Conservation (phyloP, 257 asterid genomes). For the Perilla frutescens region DNA sequence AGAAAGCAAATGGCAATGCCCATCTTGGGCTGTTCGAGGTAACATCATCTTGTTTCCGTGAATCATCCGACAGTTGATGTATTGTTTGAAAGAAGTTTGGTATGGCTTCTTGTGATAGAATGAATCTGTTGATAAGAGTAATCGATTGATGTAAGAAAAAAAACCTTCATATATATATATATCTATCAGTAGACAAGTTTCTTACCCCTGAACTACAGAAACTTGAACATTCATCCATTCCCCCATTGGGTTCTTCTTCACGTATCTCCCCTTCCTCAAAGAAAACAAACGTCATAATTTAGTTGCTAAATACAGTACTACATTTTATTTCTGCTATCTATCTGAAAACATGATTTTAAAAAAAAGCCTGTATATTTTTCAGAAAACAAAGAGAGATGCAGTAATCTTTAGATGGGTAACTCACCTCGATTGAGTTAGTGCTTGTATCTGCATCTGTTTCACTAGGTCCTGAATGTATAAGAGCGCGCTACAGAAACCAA, state of each 20-base stretch:
- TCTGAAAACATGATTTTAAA: no score
- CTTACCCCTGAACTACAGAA: slow-evolving; percentile 30
- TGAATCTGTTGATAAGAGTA: slow-evolving; percentile 25
- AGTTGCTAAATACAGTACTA: no score
- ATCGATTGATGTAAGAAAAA: background rate
- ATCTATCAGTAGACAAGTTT: background rate
- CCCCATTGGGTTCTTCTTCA: slow-evolving; percentile 21
- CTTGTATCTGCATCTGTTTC: slow-evolving; percentile 8
- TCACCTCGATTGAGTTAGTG: slow-evolving; percentile 32
- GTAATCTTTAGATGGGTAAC: background rate
- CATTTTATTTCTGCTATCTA: no score
- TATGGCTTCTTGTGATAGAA: no score
- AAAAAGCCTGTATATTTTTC: no score
- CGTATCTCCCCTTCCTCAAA: slow-evolving; percentile 17
- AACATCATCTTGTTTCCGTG: slow-evolving; percentile 24
- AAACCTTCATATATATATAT: background rate
- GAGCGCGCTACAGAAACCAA: slow-evolving; percentile 17
- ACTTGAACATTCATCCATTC: background rate
- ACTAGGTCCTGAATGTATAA: slow-evolving; percentile 3
- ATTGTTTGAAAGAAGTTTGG: slow-evolving; percentile 15
- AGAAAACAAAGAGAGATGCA: background rate
- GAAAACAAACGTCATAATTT: background rate
- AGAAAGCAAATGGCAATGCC: slow-evolving; percentile 15
- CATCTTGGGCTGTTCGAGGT: slow-evolving; percentile 14
- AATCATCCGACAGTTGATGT: slow-evolving; percentile 26